Conservation (phyloP, 352 stramenopile species). For the Phytophthora brassicae region DNA sequence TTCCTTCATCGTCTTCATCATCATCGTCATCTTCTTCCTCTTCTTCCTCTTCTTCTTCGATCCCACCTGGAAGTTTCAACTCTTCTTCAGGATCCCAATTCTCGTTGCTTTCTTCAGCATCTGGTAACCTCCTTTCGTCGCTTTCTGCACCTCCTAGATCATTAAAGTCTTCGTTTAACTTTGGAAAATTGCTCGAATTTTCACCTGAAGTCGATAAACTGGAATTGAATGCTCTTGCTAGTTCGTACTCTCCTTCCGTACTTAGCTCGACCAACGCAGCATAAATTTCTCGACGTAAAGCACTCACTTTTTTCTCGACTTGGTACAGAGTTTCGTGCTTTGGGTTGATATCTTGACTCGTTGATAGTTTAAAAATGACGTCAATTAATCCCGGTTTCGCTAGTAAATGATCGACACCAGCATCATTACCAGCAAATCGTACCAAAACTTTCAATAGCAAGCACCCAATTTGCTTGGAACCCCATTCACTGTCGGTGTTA, state of each 20-base stretch:
- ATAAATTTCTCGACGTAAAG: slow-evolving; percentile 53
- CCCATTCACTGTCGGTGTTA: not conserved
- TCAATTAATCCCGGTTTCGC: slow-evolving; percentile 15
- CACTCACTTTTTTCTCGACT: slow-evolving; percentile 42
- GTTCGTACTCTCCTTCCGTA: slow-evolving; percentile 32
- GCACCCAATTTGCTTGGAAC: slow-evolving; percentile 12
- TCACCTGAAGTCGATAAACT: slow-evolving; percentile 4
- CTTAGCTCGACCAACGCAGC: slow-evolving; percentile 37
- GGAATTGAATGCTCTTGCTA: slow-evolving; percentile 14
- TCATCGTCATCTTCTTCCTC: slow-evolving; percentile 6
- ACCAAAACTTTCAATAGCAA: slow-evolving; percentile 29
- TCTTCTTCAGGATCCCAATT: slow-evolving; percentile 26
- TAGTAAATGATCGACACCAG: slow-evolving; percentile 19
- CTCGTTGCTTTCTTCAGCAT: slow-evolving; percentile 13
- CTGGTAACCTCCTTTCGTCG: not conserved
- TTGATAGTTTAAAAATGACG: slow-evolving; percentile 12
- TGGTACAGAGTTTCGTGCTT: slow-evolving; percentile 35
- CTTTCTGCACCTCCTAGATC: not conserved
- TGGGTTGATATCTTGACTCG: slow-evolving; percentile 21
- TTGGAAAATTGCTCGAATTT: not conserved
- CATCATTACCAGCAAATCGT: slow-evolving; percentile 16
- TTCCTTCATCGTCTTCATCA: slow-evolving; percentile 20
- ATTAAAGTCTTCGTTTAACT: slow-evolving; percentile 4
- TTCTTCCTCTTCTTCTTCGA: slow-evolving; percentile 17
- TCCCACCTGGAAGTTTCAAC: not conserved